Percentiles rank a stretch among this genome's conserved stretches.
These are phyloP conservation scores for Osmanthus fragrans DNA, from an alignment of 257 asterid species.

Conservation along the genomic window DNA sequence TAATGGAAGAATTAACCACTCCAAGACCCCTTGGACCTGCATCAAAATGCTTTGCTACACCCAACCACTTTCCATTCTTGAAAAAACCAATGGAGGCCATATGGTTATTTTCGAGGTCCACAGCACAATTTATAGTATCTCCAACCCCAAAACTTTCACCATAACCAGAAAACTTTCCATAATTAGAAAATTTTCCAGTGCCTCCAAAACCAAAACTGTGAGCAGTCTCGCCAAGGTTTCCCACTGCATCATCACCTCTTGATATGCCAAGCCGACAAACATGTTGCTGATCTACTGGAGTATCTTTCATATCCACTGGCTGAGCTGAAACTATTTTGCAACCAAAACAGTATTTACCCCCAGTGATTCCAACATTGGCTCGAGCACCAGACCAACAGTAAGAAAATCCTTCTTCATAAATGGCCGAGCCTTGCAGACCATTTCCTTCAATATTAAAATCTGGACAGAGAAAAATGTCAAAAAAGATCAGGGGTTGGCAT, in stretches of 20 bases:
- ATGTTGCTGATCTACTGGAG: constrained; percentile 46
- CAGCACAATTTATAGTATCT: constrained; percentile 52
- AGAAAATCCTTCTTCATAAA: constrained; percentile 53
- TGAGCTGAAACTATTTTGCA: constrained; percentile 52
- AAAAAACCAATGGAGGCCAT: constrained; percentile 55
- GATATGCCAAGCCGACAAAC: constrained; percentile 59
- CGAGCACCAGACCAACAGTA: constrained; percentile 85
- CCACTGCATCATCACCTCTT: constrained; percentile 51
- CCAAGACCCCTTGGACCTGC: constrained; percentile 49
- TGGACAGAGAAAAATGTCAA: constrained; percentile 23
- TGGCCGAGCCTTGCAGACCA: constrained; percentile 59
- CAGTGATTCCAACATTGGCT: constrained; percentile 54
- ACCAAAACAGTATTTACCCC: constrained; percentile 67
- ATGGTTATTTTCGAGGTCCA: constrained; percentile 50
- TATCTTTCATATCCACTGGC: constrained; percentile 53
- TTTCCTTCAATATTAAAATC: constrained; percentile 53
- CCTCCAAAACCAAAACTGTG: constrained; percentile 60
- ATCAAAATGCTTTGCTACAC: constrained; percentile 53
- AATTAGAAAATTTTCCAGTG: constrained; percentile 50
- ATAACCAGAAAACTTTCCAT: constrained; percentile 37
- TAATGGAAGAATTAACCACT: constrained; percentile 37
- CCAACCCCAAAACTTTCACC: constrained; percentile 56
- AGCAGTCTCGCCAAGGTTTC: constrained; percentile 52
- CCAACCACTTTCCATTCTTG: constrained; percentile 61
- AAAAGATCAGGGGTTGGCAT: background rate